A percentile compares a stretch with the other conserved stretches of the same genome.
Evolutionary conservation across 1,284 basidiomycete genomes (phyloP).

Genomic region (Boletellus sp.): DNA sequence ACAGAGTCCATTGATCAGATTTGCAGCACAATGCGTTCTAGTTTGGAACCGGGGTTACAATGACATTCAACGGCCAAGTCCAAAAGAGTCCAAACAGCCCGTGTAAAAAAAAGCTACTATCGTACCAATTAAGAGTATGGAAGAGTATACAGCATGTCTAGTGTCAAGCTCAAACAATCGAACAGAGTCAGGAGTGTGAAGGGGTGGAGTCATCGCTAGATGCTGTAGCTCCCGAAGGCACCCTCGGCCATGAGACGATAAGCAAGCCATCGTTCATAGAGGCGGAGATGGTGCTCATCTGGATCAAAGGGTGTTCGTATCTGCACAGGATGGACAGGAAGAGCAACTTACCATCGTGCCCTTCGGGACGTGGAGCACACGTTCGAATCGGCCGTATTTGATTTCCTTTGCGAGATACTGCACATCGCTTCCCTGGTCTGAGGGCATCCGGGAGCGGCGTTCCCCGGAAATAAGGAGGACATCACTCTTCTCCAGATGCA

Average conservation of each 20-base stretch:
- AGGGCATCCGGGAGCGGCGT: conserved; percentile 16
- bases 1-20: not conserved
- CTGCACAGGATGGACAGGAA: conserved; percentile 6
- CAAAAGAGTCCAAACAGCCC: not conserved
- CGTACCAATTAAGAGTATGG: conserved; percentile 17
- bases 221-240: conserved; percentile 18
- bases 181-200: conserved; percentile 6
- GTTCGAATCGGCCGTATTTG: conserved; percentile 32
- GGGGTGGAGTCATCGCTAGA: conserved; percentile 7
- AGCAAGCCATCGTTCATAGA: conserved; percentile 34
- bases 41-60: too few relatives aligned
- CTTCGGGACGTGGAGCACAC: conserved; percentile 30
- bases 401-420: conserved; percentile 28
- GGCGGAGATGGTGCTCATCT: conserved; percentile 36
- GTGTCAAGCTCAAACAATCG: not conserved
- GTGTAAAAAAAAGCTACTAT: conserved; percentile 2
- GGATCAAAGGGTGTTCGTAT: not conserved
- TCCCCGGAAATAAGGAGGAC: conserved; percentile 30
- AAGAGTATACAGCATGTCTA: conserved; percentile 8
- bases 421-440: conserved; percentile 14
- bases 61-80: not conserved
- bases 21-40: conserved; percentile 5
- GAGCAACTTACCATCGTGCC: conserved; percentile 29
- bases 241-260: conserved; percentile 29
- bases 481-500: conserved; percentile 24